Base-by-base conservation (phyloP, 208 protist species). In the Ichthyophonus hoferi region DNA sequence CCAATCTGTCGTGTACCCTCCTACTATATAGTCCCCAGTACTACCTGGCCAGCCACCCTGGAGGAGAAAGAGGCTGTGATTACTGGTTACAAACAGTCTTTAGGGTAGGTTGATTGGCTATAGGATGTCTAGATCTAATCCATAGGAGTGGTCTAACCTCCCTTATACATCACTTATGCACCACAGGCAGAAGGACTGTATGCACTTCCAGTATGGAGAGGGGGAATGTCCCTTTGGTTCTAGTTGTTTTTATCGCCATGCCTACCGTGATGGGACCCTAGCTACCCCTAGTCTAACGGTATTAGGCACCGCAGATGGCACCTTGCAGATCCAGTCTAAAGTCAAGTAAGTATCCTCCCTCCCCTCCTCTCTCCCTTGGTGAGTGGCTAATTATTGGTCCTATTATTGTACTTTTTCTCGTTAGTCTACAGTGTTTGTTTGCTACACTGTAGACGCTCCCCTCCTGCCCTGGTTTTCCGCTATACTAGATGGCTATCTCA, bases 241-340 rank as follows among this genome's bases (percentile, higher is more conserved):
- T 12, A 82, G 58, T 34, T 88, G 85, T 41, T 88, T 88, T 41
- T 88, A 88, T 41, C 50, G 76, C 24, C 85, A 88, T 41, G 85
- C 17, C 17, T 82, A 82, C 42, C 40, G 24, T 3, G 85, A 88
- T 41, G 85, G 85, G 3, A 58, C 85, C 31, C 42, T 38, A 7
- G 81, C 81, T 37, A 12, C 24, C 7, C n/a, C 38, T 50, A 58
- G 17, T 17, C 33, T 85, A 24, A 40, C 33, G 31, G 12, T 41
- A 24, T 85, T 41, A 7, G 81, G 40, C 81, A 38, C n/a, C 17
- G 38, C 24, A 50, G 81, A 85, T n/a, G 81, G 81, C 39, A 67
- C 50, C 7, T 34, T 50, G 33, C 81, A 85, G 39, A 58, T 85
- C 24, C 81, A 85, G n/a, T 17, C 3, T 33, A 38, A 85, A n/a